phyloP scores from a whole-genome alignment of 129 eudicot genomes.

The Tanacetum coccineum region DNA sequence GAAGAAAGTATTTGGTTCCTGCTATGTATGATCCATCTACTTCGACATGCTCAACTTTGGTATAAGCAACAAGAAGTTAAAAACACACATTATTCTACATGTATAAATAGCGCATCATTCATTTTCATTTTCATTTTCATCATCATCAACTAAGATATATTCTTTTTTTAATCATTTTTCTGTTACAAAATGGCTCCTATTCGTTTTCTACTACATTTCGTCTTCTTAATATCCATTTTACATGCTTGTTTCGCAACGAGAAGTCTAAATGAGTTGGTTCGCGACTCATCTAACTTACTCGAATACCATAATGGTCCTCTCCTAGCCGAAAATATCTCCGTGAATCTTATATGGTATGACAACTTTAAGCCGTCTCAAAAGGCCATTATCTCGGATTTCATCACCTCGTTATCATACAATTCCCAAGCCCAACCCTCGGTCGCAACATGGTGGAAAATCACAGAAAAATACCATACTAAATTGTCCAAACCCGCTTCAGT shows the following conservation, averaged over 20 bases:
- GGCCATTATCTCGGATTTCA: slow-evolving; percentile 41
- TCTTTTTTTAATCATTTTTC: no score
- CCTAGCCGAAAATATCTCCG: slow-evolving; percentile 29
- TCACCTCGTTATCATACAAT: slow-evolving; percentile 31
- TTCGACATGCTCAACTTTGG: slow-evolving; percentile 31
- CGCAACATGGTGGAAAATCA: slow-evolving; percentile 45
- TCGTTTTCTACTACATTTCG: background rate
- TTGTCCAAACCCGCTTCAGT: slow-evolving; percentile 5
- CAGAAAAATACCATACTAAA: slow-evolving; percentile 32
- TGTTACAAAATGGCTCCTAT: slow-evolving; percentile 3
- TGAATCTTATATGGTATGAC: slow-evolving; percentile 50
- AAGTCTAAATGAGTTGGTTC: slow-evolving; percentile 31
- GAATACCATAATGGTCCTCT: slow-evolving; percentile 48
- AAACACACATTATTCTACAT: no score
- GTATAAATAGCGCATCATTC: no score
- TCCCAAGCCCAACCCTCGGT: slow-evolving; percentile 32
- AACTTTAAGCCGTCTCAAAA: slow-evolving; percentile 37
- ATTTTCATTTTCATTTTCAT: no score
- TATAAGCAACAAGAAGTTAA: no score
- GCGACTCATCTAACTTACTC: background rate
- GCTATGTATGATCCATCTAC: slow-evolving; percentile 38
- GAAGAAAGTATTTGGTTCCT: slow-evolving; percentile 38
- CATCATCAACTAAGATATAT: no score
- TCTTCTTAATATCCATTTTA: slow-evolving; percentile 10
- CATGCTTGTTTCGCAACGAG: slow-evolving; percentile 26